Base-by-base conservation (phyloP, 208 protist genomes). In the Herpetomonas tarakana region DNA sequence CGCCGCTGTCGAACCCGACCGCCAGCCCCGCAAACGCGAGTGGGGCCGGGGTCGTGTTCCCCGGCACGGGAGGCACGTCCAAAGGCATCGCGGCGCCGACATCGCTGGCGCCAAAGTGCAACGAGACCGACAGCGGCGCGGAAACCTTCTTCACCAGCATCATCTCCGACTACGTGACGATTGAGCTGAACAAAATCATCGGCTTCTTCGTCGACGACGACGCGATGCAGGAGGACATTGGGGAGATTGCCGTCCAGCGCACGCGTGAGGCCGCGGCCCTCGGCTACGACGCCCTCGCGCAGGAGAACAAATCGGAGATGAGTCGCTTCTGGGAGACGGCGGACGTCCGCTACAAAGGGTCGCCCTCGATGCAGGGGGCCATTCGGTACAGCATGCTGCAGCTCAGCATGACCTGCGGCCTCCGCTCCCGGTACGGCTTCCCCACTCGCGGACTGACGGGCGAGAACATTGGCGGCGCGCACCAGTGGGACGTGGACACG, bases 401-500 rank as follows among this genome's bases (percentile, higher is more conserved):
- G 41, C 67, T 94, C 0, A 70, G 70, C 57, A 92, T 86, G 77
- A 78, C 87, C 6, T 54, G 68, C 22, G 72, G 78, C 44, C 30
- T 56, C 3, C 60, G 51, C 1, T 69, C 70, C 35, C 61, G 65
- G 49, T 79, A 79, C 68, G 74, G 76, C 61, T 91, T 86, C 55
- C 83, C 86, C 0, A 79, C 92, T 0, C 81, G 86, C 25, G 89
- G 92, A 12, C 58, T 97, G 22, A 85, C 80, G 28, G 79, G 82
- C 24, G 79, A 91, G 58, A 74, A 78, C 50, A 49, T 83, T 41
- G 69, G 78, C 26, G 92, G 88, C 9, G 73, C 86, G 30, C 83
- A 95, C 46, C 77, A 88, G 58, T 97, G 92, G 89, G 92, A 95
- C 52, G 83, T 93, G 24, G 92, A 97, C 39, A 85, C 86, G 18